phyloP scores from a whole-genome alignment of 805 yeast species.

The Ogataea wickerhamii region DNA sequence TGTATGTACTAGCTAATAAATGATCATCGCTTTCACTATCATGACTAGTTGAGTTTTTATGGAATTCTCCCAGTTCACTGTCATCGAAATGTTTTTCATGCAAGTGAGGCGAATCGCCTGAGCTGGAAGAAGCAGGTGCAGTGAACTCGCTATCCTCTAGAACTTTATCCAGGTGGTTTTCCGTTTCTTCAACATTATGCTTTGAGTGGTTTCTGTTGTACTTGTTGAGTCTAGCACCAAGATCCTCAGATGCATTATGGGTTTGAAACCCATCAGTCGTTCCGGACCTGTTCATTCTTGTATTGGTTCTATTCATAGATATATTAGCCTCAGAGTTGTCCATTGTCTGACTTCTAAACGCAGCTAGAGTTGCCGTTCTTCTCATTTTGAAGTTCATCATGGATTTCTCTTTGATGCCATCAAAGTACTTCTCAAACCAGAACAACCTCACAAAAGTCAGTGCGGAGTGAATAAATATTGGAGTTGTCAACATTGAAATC shows the following conservation, averaged over 20 bases:
- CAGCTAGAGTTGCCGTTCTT: conserved; percentile 69
- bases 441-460: conserved; percentile 75
- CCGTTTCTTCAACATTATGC: conserved; percentile 7
- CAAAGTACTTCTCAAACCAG: conserved; percentile 87
- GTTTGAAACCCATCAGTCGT: conserved; percentile 18
- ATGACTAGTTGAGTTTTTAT: neutral
- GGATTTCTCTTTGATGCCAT: conserved; percentile 74
- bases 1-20: conserved; percentile 7
- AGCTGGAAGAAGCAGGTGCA: conserved; percentile 18
- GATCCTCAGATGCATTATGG: conserved; percentile 33
- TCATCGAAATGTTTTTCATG: conserved; percentile 6
- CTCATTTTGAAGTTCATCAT: conserved; percentile 78
- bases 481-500: conserved; percentile 67
- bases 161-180: conserved; percentile 15
- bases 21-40: conserved; percentile 4
- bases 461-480: conserved; percentile 81
- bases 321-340: conserved; percentile 15
- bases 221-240: conserved; percentile 22
- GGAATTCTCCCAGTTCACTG: conserved; percentile 11
- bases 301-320: conserved; percentile 7
- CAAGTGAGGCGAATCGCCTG: conserved; percentile 18
- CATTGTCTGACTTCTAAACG: conserved; percentile 34
- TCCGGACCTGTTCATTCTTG: neutral
- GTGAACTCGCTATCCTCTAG: conserved; percentile 16
- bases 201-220: conserved; percentile 8